Conservation (phyloP, 225 moss, liverwort and hornwort genomes). For the Ulota crispa region DNA sequence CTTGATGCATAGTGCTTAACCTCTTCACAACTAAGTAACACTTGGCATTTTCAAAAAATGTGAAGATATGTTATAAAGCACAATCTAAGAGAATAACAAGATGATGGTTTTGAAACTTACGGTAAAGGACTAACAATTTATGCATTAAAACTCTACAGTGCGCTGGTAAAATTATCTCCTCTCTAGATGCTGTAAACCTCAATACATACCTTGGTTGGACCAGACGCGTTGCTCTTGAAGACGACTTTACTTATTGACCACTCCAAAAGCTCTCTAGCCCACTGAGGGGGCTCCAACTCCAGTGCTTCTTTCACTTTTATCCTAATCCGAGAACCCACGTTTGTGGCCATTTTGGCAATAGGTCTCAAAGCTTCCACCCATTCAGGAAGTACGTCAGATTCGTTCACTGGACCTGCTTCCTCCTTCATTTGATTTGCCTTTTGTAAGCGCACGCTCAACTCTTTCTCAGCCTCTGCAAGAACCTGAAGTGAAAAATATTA, state of each 20-base stretch:
- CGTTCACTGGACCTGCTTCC: slow-evolving; percentile 48
- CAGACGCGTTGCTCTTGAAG: slow-evolving; percentile 96
- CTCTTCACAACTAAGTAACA: too few species aligned
- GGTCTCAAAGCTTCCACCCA: slow-evolving; percentile 89
- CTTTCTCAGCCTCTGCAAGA: slow-evolving; percentile 93
- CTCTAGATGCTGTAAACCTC: slow-evolving; percentile 8
- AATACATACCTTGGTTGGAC: slow-evolving; percentile 82
- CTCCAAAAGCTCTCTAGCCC: slow-evolving; percentile 74
- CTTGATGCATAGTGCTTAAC: too few species aligned
- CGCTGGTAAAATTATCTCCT: slow-evolving; percentile 25
- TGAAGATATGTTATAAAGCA: too few species aligned
- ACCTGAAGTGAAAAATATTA: slow-evolving; percentile 55
- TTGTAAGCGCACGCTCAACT: slow-evolving; percentile 56
- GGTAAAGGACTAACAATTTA: slow-evolving; percentile 13
- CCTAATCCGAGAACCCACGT: slow-evolving; percentile 93
- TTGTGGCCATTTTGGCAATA: slow-evolving; percentile 88
- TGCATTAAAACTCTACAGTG: slow-evolving; percentile 7
- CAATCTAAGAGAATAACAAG: too few species aligned
- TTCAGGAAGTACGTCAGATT: slow-evolving; percentile 51
- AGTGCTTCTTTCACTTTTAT: slow-evolving; percentile 89
- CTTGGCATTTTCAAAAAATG: too few species aligned
- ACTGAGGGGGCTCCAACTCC: slow-evolving; percentile 76
- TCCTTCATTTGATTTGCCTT: slow-evolving; percentile 40
- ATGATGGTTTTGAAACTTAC: too few species aligned
- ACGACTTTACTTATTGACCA: slow-evolving; percentile 89